Evolutionary conservation across 345 rosid species (phyloP), one percentile per base, ranked within the genome.

Genomic region (Clausena lansium): DNA sequence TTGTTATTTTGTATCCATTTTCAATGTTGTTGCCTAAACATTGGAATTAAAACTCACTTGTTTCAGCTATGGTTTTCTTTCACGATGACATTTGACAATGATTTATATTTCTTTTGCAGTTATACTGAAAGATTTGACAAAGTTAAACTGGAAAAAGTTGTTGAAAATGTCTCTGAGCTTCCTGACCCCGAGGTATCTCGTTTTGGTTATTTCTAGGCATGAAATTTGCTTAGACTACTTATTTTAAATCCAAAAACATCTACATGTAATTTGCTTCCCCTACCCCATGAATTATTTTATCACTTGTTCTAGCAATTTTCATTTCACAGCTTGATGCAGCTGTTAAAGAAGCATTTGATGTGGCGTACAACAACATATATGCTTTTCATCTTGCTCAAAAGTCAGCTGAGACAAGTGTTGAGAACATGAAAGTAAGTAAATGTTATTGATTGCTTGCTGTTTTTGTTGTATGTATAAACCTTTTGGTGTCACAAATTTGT

Each of bases 381-480:
- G 91, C 97, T 22, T 95, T 95, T 84, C 99, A 95, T 83, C 83
- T 88, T 72, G 94, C 98, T 27, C 99, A 93, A 83, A 93, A 88
- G 79, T 88, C 89, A 0, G 70, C 80, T 52, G 97, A 91, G 83
- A 83, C 81, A 73, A 86, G 50, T 78, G 89, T 92, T 57, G 99
- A 92, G 87, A 92, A 85, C 78, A 91, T 92, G 96, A 89, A 87
- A 85, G 99, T 90, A 90, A 79, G 94, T 82, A 60, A 15, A 64
- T 76, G 1, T 6, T 55, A 7, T 32, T 55, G 63, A 58, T 24
- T 78, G 57, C 24, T 67, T 78, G 52, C 20, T 76, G 50, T 75
- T 74, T 78, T 27, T 24, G 1, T 57, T 61, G 59, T 72, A 25
- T 59, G 35, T 38, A 8, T 50, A 27, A 68, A 75, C 70, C 50